A percentile compares a stretch with the other conserved stretches of the same genome.
These are phyloP conservation scores for Grammothele lineata DNA, from an alignment of 768 basidiomycete species.

Conservation along the genomic window DNA sequence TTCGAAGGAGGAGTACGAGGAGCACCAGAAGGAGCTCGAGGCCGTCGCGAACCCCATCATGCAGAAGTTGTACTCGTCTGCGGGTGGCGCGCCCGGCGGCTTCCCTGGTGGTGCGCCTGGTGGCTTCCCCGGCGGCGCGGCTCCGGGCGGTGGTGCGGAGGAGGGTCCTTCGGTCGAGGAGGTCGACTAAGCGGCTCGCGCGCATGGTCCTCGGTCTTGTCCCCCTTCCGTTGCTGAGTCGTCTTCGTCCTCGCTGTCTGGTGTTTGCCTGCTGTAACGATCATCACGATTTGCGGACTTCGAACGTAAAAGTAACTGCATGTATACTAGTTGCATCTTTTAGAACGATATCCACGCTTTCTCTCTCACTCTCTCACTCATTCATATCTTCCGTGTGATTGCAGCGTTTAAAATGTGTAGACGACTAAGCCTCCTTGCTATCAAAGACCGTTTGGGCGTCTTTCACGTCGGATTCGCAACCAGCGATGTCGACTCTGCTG, in stretches of 20 bases:
- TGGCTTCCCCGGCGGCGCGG: conserved; percentile 50
- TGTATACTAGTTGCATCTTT: conserved; percentile 16
- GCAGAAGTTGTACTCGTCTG: conserved; percentile 63
- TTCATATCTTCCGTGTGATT: not conserved
- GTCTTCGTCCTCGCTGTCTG: not conserved
- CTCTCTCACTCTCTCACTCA: conserved; percentile 8
- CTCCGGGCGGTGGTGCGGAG: conserved; percentile 56
- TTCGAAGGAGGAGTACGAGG: conserved; percentile 91
- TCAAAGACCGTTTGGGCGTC: too few relatives aligned
- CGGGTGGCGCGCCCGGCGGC: conserved; percentile 53
- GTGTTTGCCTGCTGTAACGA: too few relatives aligned
- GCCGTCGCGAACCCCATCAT: conserved; percentile 69
- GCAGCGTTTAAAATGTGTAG: too few relatives aligned
- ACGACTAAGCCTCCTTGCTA: too few relatives aligned
- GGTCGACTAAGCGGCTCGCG: conserved; percentile 56
- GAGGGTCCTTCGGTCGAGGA: conserved; percentile 92
- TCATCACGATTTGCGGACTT: conserved; percentile 11
- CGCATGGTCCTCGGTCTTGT: not conserved
- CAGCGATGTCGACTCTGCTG: too few relatives aligned
- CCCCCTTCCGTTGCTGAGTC: conserved; percentile 2
- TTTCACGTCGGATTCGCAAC: too few relatives aligned
- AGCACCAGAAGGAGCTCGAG: conserved; percentile 92
- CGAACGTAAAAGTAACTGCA: conserved; percentile 11
- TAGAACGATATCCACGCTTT: conserved; percentile 6
- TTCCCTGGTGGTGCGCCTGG: conserved; percentile 37